Percentiles rank a stretch among this genome's conserved stretches.
phyloP scores from a whole-genome alignment of 345 rosid species.

The Excoecaria cochinchinensis region DNA sequence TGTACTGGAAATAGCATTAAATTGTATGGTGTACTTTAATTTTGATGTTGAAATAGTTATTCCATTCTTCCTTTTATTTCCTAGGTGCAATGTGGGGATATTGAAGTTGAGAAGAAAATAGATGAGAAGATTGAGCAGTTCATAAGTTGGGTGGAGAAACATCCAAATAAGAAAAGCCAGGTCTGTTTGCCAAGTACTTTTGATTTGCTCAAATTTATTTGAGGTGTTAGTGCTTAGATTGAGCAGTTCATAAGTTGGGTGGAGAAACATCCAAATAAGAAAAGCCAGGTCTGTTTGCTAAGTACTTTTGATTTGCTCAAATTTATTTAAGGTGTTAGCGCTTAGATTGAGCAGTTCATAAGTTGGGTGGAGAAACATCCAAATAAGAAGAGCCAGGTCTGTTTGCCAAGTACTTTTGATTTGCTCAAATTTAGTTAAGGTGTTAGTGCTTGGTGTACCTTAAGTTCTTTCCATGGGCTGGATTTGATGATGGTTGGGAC shows the following conservation, averaged over 20 bases:
- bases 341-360: conserved; percentile 61
- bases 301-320: background rate
- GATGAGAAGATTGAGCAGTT: conserved; percentile 92
- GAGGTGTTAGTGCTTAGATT: conserved; percentile 7
- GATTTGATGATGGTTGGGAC: background rate
- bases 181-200: conserved; percentile 28
- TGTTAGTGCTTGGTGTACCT: background rate
- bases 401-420: background rate
- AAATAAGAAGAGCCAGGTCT: conserved; percentile 92
- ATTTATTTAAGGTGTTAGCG: background rate
- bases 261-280: conserved; percentile 93
- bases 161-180: conserved; percentile 95
- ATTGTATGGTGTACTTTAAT: background rate
- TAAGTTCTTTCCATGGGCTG: background rate
- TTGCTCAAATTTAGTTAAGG: background rate
- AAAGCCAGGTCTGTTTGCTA: conserved; percentile 63
- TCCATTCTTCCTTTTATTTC: conserved; percentile 1
- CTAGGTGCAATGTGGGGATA: conserved; percentile 89
- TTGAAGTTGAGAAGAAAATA: conserved; percentile 85
- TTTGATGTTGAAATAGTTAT: background rate
- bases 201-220: background rate
- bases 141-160: conserved; percentile 88
- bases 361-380: conserved; percentile 94
- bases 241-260: conserved; percentile 88
- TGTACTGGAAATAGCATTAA: no score